These are phyloP conservation scores for Orbilia ellipsospora DNA, from an alignment of 2,329 filamentous ascomycete genomes.

Conservation along the genomic window DNA sequence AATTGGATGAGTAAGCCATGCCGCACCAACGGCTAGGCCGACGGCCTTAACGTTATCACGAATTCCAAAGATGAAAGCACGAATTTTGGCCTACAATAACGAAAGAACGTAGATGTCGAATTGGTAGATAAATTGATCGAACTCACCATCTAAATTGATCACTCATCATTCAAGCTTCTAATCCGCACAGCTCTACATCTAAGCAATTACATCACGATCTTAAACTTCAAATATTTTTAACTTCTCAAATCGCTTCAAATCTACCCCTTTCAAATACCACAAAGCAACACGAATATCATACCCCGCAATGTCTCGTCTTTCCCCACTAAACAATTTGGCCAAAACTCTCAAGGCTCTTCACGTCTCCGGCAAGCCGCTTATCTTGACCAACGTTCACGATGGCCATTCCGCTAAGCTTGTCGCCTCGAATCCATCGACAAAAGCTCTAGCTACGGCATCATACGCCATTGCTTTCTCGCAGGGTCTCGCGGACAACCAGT, in stretches of 20 bases:
- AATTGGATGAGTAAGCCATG: no score
- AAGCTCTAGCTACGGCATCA: slow-evolving; percentile 67
- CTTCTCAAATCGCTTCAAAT: neutral
- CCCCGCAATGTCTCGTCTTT: slow-evolving; percentile 25
- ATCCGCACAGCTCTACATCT: no score
- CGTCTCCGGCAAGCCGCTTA: slow-evolving; percentile 66
- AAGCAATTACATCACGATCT: no score
- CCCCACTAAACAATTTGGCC: slow-evolving; percentile 55
- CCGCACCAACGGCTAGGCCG: no score
- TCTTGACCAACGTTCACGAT: slow-evolving; percentile 71
- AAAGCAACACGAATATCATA: slow-evolving; percentile 36
- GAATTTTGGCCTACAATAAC: no score
- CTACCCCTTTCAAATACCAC: neutral
- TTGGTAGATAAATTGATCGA: no score
- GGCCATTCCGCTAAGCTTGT: slow-evolving; percentile 66
- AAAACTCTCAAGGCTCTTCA: slow-evolving; percentile 65
- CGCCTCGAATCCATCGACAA: slow-evolving; percentile 63
- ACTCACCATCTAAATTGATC: no score
- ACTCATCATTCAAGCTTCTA: no score
- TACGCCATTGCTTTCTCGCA: slow-evolving; percentile 67
- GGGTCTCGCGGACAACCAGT: slow-evolving; percentile 65
- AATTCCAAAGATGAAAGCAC: no score
- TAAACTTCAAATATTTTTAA: no score
- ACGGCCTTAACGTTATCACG: no score
- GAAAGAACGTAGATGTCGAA: no score